These are phyloP conservation scores for Theobroma cacao DNA, from an alignment of 345 rosid genomes.

Conservation along the genomic window DNA sequence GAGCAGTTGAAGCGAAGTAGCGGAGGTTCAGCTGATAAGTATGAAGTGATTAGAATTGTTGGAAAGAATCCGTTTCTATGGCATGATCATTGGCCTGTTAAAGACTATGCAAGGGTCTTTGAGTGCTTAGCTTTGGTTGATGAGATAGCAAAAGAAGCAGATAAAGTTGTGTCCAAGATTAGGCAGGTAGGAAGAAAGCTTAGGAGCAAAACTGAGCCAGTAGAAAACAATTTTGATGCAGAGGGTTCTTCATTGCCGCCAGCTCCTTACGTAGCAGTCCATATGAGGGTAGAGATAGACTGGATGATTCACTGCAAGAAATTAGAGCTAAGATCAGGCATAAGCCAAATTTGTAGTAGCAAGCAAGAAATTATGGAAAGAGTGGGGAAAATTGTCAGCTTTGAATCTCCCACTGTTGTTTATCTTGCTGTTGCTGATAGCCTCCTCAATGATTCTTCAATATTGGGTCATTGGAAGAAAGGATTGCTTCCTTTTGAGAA, in stretches of 20 bases:
- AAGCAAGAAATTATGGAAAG: slow-evolving; percentile 71
- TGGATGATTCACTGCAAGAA: slow-evolving; percentile 99
- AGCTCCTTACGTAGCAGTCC: slow-evolving; percentile 72
- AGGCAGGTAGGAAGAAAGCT: slow-evolving; percentile 52
- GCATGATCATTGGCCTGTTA: slow-evolving; percentile 99
- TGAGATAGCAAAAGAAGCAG: slow-evolving; percentile 72
- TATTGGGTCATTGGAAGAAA: slow-evolving; percentile 71
- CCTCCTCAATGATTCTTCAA: slow-evolving; percentile 74
- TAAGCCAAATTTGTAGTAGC: slow-evolving; percentile 83
- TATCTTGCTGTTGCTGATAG: slow-evolving; percentile 89
- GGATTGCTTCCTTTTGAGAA: slow-evolving; percentile 79
- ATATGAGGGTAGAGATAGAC: slow-evolving; percentile 95
- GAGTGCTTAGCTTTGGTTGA: slow-evolving; percentile 81
- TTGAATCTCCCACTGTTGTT: slow-evolving; percentile 50
- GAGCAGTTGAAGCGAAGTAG: slow-evolving; percentile 56
- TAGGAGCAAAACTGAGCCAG: slow-evolving; percentile 19
- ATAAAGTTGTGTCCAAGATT: slow-evolving; percentile 69
- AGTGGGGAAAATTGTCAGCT: slow-evolving; percentile 60
- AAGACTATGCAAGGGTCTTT: slow-evolving; percentile 80
- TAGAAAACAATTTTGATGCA: neutral
- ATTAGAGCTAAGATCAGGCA: slow-evolving; percentile 59
- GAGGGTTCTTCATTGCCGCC: slow-evolving; percentile 6
- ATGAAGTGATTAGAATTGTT: slow-evolving; percentile 61
- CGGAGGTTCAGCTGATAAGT: slow-evolving; percentile 40
- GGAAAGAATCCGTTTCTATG: slow-evolving; percentile 94